phyloP scores from a whole-genome alignment of 139 green algal genomes.

The Chlamydomonas asymmetrica region DNA sequence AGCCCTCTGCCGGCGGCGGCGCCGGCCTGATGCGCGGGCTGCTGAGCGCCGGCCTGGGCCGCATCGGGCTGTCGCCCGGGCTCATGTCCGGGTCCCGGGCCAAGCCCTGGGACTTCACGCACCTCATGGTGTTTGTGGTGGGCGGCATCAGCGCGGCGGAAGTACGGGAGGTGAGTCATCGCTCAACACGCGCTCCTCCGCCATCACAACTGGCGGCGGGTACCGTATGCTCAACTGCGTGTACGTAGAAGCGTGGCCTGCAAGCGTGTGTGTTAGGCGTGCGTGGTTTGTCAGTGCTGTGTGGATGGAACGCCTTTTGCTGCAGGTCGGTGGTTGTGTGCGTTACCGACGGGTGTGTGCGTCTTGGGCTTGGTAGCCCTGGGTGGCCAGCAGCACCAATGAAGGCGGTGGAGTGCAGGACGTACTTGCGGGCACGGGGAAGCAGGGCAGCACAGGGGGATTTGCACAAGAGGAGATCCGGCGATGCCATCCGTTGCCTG shows the following conservation, averaged over 20 bases:
- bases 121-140: slow-evolving; percentile 70
- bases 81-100: slow-evolving; percentile 1
- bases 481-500: too few species aligned
- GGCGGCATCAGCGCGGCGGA: slow-evolving; percentile 58
- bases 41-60: slow-evolving; percentile 55
- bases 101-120: slow-evolving; percentile 37
- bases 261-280: not conserved
- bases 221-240: too few species aligned
- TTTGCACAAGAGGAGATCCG: too few species aligned
- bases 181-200: too few species aligned
- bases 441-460: too few species aligned
- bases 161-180: slow-evolving; percentile 44
- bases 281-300: not conserved
- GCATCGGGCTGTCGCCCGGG: slow-evolving; percentile 47
- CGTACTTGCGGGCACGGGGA: too few species aligned
- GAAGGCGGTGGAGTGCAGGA: too few species aligned
- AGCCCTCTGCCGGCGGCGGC: slow-evolving; percentile 33
- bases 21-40: slow-evolving; percentile 54
- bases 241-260: too few species aligned
- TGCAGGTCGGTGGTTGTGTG: not conserved
- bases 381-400: too few species aligned
- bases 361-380: too few species aligned
- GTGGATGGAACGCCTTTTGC: not conserved
- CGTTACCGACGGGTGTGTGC: not conserved
- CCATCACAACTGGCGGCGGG: too few species aligned